Percentiles rank a stretch among this genome's conserved stretches.
phyloP scores from a whole-genome alignment of 768 basidiomycete species.

The Termitomyces sp. region DNA sequence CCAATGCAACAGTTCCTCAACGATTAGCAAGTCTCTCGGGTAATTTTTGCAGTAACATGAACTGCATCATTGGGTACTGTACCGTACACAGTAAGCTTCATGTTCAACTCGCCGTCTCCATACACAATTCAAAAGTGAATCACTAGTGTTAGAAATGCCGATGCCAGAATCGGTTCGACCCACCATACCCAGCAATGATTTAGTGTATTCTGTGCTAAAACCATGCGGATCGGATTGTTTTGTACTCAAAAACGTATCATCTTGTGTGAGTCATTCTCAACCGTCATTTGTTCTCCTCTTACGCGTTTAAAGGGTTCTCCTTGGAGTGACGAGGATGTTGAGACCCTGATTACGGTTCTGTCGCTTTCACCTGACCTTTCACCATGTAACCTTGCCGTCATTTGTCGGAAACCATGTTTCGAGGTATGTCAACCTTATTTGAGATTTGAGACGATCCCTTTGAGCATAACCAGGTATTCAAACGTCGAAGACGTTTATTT shows the following conservation, averaged over 20 bases:
- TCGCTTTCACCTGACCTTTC: conserved; percentile 36
- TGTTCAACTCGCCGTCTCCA: neutral
- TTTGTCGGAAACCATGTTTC: conserved; percentile 53
- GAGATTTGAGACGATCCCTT: neutral
- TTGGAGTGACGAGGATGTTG: conserved; percentile 35
- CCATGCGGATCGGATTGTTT: conserved; percentile 32
- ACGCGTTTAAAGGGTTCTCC: conserved; percentile 15
- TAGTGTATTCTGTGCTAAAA: conserved; percentile 11
- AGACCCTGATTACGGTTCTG: conserved; percentile 32
- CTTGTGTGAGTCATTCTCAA: conserved; percentile 10
- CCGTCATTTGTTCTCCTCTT: neutral
- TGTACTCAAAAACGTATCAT: conserved; percentile 10
- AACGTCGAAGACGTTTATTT: conserved; percentile 17
- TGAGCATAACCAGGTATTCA: conserved; percentile 17
- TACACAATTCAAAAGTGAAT: neutral
- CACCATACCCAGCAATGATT: conserved; percentile 15
- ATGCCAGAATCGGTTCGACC: conserved; percentile 20
- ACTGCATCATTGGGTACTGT: conserved; percentile 47
- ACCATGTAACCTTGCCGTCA: conserved; percentile 49
- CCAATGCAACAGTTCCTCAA: conserved; percentile 11
- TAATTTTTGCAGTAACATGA: conserved; percentile 47
- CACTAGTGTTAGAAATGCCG: conserved; percentile 22
- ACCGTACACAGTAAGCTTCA: conserved; percentile 36
- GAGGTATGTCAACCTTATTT: conserved; percentile 36
- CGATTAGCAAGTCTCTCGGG: conserved; percentile 27